Base-by-base conservation (phyloP, 176 grass and related monocot species). In the Areca catechu region DNA sequence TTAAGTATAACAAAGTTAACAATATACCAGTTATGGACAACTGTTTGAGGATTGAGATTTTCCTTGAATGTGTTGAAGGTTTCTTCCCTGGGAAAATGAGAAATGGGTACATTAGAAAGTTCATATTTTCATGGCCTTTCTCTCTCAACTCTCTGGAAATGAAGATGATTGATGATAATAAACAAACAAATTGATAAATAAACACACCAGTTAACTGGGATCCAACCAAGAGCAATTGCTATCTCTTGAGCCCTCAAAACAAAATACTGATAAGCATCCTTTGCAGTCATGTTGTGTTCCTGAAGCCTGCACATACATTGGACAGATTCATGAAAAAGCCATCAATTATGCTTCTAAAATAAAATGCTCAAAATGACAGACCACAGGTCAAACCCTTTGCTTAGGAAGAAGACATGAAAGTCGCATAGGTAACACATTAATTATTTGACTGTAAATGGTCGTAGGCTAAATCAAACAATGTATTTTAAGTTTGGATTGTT, bases 261-360 rank as follows among this genome's bases (percentile, higher is more conserved):
- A 56, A 97, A 97, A 63, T 97, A 97, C 81, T 88, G 79, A 51
- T 97, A 97, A 60, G 86, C 93, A 66, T 84, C 83, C 51, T 97
- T 88, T 71, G 87, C 66, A 68, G 93, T 97, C 81, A 97, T 80
- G 63, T 88, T 82, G 65, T 3, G 77, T 53, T 91, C 83, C 67
- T 76, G 57, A 60, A 97, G 87, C 87, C 93, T 97, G 69, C 5
- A 63, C 49, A 37, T 19, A 61, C 1, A 54, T 54, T 61, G 5
- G 19, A 43, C 9, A 43, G 6, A 43, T 43, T 9, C 34, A 43
- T 43, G 2, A 12, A 12, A 43, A 43, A 43, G 34, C 34, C 34
- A 14, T 14, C 1, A 12, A 7, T 37, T 37, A 37, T 2, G 10
- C 1, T 43, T 43, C 9, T 14, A 14, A 43, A 43, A 43, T 43